A percentile compares a stretch with the other conserved stretches of the same genome.
Evolutionary conservation across 2,329 filamentous ascomycete genomes (phyloP).

Genomic region (Phyllosticta ampelicida): DNA sequence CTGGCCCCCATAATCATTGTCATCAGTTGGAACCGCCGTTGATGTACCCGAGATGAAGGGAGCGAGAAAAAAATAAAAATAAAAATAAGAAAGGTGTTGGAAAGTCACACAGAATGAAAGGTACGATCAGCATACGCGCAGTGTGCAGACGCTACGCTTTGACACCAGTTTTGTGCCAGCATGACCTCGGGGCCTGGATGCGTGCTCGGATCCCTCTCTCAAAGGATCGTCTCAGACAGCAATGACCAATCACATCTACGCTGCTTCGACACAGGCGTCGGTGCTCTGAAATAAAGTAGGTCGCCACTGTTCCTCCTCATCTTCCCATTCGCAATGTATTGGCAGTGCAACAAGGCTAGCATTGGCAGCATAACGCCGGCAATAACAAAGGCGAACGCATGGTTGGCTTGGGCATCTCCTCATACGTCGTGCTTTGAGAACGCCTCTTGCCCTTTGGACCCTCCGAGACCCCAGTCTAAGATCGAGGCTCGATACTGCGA

Average conservation of each 20-base stretch:
- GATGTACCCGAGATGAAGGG: background rate
- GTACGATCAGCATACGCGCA: background rate
- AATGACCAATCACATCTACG: background rate
- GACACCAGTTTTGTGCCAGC: background rate
- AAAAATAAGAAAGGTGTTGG: too few relatives aligned
- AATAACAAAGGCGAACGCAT: background rate
- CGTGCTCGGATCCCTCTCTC: background rate
- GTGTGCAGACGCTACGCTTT: background rate
- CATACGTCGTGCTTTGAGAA: background rate
- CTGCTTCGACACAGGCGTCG: background rate
- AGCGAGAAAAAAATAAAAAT: background rate
- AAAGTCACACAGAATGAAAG: background rate
- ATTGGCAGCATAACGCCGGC: background rate
- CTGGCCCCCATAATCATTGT: background rate
- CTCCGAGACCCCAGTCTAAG: background rate
- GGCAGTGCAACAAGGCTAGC: background rate
- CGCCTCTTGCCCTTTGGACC: background rate
- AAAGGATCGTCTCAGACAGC: background rate
- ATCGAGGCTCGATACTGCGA: background rate
- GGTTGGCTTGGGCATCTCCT: background rate
- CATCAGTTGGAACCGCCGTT: background rate
- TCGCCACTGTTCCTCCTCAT: background rate
- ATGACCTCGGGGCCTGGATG: background rate
- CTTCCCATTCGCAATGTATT: background rate
- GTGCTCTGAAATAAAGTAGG: background rate